phyloP scores from a whole-genome alignment of 768 basidiomycete species.

The Hirschioporus abietinus region DNA sequence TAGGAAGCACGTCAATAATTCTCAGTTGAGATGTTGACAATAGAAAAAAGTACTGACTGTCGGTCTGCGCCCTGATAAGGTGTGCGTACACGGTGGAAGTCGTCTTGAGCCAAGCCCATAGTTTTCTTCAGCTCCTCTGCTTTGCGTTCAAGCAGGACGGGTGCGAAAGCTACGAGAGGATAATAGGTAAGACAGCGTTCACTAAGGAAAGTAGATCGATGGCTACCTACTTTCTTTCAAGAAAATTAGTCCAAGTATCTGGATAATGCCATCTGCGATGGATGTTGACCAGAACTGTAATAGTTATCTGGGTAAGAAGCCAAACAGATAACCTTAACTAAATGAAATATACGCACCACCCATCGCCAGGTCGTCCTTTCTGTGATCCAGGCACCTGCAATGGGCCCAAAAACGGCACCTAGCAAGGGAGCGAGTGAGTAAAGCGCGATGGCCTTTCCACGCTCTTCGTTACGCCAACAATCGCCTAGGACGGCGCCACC shows the following conservation, averaged over 20 bases:
- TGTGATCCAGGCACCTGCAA: not conserved
- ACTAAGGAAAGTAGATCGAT: not conserved
- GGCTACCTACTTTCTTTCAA: constrained; percentile 11
- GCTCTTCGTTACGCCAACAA: constrained; percentile 53
- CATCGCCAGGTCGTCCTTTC: constrained; percentile 16
- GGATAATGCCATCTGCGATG: constrained; percentile 16
- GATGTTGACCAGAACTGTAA: constrained; percentile 17
- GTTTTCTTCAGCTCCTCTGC: constrained; percentile 38
- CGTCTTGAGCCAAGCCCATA: constrained; percentile 43
- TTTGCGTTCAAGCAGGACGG: constrained; percentile 22
- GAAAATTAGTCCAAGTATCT: constrained; percentile 13
- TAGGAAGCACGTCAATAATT: not conserved
- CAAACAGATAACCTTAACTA: not conserved
- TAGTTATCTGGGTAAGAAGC: not conserved
- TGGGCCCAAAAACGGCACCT: constrained; percentile 29
- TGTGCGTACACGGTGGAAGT: constrained; percentile 12
- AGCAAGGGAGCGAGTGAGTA: constrained; percentile 63
- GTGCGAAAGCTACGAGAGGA: constrained; percentile 2
- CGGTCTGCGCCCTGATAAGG: not conserved
- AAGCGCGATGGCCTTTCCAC: constrained; percentile 58
- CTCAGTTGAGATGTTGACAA: not conserved
- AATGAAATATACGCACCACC: constrained; percentile 5
- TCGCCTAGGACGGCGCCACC: constrained; percentile 59
- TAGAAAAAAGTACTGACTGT: not conserved
- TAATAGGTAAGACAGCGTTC: not conserved